phyloP scores from a whole-genome alignment of 169 alveolate genomes.

The Plasmodium gonderi region DNA sequence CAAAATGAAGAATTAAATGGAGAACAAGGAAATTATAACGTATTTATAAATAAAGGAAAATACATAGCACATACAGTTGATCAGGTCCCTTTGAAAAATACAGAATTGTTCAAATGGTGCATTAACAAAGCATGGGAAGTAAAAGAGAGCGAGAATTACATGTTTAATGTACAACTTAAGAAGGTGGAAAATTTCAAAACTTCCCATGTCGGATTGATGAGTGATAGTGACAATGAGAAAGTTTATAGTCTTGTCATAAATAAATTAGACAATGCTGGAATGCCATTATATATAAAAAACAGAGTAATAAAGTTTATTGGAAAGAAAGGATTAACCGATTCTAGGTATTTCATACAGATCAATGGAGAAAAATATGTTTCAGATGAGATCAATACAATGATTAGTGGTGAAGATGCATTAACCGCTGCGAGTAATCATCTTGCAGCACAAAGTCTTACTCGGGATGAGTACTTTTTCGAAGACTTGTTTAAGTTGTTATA shows the following conservation, averaged over 20 bases:
- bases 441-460: not conserved
- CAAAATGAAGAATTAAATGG: not conserved
- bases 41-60: not conserved
- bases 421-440: not conserved
- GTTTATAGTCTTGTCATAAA: not conserved
- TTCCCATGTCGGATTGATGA: not conserved
- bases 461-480: not conserved
- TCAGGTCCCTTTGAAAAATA: not conserved
- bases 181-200: too few relatives aligned
- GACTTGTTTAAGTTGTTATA: slow-evolving; percentile 6
- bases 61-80: not conserved
- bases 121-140: slow-evolving; percentile 23
- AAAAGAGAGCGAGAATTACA: not conserved
- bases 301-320: not conserved
- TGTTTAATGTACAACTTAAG: not conserved
- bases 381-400: not conserved
- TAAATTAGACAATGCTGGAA: not conserved
- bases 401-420: not conserved
- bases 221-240: not conserved
- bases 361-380: not conserved
- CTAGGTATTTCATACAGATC: not conserved
- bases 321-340: not conserved
- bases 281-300: not conserved
- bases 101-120: not conserved
- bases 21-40: not conserved